A percentile compares a stretch with the other conserved stretches of the same genome.
These are phyloP conservation scores for Carnegiea gigantea DNA, from an alignment of 179 eudicot species.

Conservation along the genomic window DNA sequence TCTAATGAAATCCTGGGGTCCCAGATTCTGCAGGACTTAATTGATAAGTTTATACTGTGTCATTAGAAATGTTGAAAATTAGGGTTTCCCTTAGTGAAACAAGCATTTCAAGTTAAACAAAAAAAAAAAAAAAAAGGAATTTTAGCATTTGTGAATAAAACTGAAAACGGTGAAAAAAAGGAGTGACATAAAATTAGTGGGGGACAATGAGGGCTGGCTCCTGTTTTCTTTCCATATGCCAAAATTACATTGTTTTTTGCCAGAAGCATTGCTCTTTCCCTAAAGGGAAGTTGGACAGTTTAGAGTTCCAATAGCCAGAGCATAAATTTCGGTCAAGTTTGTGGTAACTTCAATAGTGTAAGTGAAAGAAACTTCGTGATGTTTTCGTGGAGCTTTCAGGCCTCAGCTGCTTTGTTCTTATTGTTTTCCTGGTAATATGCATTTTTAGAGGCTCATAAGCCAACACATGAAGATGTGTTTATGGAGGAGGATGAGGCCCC, in stretches of 20 bases:
- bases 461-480: conserved; percentile 77
- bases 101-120: background rate
- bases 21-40: background rate
- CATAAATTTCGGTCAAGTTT: background rate
- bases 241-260: background rate
- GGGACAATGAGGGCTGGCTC: background rate
- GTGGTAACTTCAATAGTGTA: background rate
- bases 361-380: background rate
- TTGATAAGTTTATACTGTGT: background rate
- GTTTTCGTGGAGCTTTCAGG: background rate
- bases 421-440: conserved; percentile 19
- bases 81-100: background rate
- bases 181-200: background rate
- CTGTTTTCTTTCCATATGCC: background rate
- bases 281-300: background rate
- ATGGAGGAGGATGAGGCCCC: conserved; percentile 93
- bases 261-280: background rate
- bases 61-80: background rate
- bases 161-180: background rate
- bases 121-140: background rate
- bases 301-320: background rate
- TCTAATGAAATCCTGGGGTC: background rate
- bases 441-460: conserved; percentile 64
- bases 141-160: background rate
- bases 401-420: background rate